Percentiles rank a stretch among this genome's conserved stretches.
Conservation (phyloP, 805 yeast species). For the Schwanniomyces occidentalis region DNA sequence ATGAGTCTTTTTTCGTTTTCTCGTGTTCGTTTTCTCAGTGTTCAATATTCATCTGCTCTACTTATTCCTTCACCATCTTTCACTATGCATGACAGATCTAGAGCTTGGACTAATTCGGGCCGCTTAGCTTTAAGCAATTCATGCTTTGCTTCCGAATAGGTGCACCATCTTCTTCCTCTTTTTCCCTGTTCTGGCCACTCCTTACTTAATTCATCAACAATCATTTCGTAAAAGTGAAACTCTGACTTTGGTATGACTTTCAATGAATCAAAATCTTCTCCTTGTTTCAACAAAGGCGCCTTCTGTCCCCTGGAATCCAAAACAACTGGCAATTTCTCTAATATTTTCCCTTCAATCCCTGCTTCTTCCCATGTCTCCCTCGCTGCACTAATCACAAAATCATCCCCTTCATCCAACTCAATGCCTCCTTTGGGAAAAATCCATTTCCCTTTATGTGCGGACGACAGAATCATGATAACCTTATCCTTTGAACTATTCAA, state of each 20-base stretch:
- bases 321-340: slow-evolving; percentile 59
- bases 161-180: slow-evolving; percentile 76
- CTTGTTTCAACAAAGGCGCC: slow-evolving; percentile 35
- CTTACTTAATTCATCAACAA: slow-evolving; percentile 51
- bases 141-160: slow-evolving; percentile 62
- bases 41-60: slow-evolving; percentile 11
- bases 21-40: too few relatives aligned
- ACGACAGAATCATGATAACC: slow-evolving; percentile 78
- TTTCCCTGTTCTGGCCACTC: slow-evolving; percentile 74
- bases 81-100: slow-evolving; percentile 53
- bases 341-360: slow-evolving; percentile 73
- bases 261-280: slow-evolving; percentile 32
- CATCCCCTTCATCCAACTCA: slow-evolving; percentile 73
- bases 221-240: slow-evolving; percentile 84
- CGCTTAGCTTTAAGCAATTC: slow-evolving; percentile 58
- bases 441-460: slow-evolving; percentile 71
- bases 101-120: slow-evolving; percentile 66
- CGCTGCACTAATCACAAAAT: slow-evolving; percentile 54
- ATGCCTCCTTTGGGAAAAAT: slow-evolving; percentile 96
- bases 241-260: slow-evolving; percentile 71
- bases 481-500: slow-evolving; percentile 54
- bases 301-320: slow-evolving; percentile 51
- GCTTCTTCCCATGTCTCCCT: slow-evolving; percentile 99
- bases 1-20: too few relatives aligned
- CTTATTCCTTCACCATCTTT: slow-evolving; percentile 26